These are phyloP conservation scores for Trichocladium uniseriatum DNA, from an alignment of 495 filamentous ascomycete species.

Conservation along the genomic window DNA sequence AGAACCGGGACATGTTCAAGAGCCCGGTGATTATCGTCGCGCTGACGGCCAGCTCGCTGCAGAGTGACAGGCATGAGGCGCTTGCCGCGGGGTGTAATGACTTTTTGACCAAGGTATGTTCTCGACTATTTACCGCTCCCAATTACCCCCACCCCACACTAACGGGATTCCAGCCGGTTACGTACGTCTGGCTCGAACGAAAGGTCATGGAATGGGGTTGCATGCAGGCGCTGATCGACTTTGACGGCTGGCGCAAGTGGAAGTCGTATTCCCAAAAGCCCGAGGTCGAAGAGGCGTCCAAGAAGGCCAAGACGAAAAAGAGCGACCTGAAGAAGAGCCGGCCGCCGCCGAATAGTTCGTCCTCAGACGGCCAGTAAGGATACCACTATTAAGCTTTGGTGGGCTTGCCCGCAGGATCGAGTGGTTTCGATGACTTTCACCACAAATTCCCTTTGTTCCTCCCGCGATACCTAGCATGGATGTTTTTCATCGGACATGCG, in stretches of 20 bases:
- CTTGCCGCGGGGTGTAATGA: conserved; percentile 95
- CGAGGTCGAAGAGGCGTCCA: conserved; percentile 24
- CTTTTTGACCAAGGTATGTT: conserved; percentile 88
- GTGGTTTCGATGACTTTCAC: no score
- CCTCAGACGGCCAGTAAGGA: not conserved
- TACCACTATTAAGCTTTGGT: no score
- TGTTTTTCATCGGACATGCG: no score
- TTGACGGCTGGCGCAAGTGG: conserved; percentile 97
- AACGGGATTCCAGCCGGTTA: conserved; percentile 61
- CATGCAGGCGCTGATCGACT: conserved; percentile 98
- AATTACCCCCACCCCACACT: not conserved
- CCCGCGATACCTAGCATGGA: no score
- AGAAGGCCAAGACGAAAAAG: conserved; percentile 32
- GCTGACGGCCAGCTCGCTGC: conserved; percentile 83
- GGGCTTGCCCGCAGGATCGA: no score
- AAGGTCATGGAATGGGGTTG: conserved; percentile 99
- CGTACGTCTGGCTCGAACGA: conserved; percentile 92
- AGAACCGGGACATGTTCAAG: conserved; percentile 70
- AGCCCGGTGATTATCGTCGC: conserved; percentile 97
- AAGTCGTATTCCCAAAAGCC: conserved; percentile 58
- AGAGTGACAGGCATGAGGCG: conserved; percentile 90
- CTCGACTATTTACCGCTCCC: conserved; percentile 1
- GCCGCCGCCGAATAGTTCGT: conserved; percentile 1
- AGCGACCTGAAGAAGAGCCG: conserved; percentile 36
- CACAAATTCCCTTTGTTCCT: no score